Evolutionary conservation across 768 basidiomycete species (phyloP).

Genomic region (Hygrocybe punicea): DNA sequence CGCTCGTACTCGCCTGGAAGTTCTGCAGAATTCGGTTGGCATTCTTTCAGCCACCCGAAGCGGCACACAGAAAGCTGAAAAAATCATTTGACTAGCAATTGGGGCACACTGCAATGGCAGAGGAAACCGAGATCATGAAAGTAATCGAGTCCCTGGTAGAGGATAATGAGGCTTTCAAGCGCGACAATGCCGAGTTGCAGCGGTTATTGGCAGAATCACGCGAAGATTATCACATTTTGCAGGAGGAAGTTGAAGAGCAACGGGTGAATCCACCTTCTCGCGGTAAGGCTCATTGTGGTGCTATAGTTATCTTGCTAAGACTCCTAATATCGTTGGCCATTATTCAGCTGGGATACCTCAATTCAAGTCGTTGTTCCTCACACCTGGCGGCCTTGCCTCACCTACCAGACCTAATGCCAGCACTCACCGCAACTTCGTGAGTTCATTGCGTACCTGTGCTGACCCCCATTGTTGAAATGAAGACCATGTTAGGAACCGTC

Average conservation of each 20-base stretch:
- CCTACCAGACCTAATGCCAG: slow-evolving; percentile 26
- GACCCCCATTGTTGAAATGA: neutral
- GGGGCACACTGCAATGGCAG: slow-evolving; percentile 40
- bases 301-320: neutral
- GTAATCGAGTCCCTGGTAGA: slow-evolving; percentile 83
- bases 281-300: slow-evolving; percentile 33
- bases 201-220: slow-evolving; percentile 68
- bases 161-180: slow-evolving; percentile 79
- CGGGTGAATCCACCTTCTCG: slow-evolving; percentile 46
- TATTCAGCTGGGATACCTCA: slow-evolving; percentile 35
- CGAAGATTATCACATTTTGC: slow-evolving; percentile 67
- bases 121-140: slow-evolving; percentile 58
- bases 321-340: slow-evolving; percentile 1
- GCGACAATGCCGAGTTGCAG: slow-evolving; percentile 77
- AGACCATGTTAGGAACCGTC: slow-evolving; percentile 34
- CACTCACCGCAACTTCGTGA: slow-evolving; percentile 21
- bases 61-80: slow-evolving; percentile 10
- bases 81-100: slow-evolving; percentile 32
- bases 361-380: neutral
- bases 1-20: slow-evolving; percentile 59
- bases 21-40: slow-evolving; percentile 57
- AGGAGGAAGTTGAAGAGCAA: slow-evolving; percentile 75
- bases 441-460: neutral
- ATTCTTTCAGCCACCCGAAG: slow-evolving; percentile 7
- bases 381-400: neutral